Evolutionary conservation across 2,329 filamentous ascomycete species (phyloP).

Genomic region (Chrysoporthe cubensis): DNA sequence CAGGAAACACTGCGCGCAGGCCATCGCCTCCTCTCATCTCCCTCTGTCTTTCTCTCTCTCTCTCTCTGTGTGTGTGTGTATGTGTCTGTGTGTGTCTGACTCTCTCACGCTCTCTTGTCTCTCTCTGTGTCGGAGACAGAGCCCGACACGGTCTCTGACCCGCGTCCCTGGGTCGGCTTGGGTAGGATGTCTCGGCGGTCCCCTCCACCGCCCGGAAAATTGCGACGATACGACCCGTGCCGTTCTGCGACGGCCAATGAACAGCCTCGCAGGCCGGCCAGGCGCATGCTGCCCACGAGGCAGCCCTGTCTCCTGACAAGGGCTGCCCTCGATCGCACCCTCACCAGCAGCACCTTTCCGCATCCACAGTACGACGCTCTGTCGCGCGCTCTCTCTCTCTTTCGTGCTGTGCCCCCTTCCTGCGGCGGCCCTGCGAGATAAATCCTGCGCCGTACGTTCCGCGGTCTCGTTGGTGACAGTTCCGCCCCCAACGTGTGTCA

Average conservation of each 20-base stretch:
- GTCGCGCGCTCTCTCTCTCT: not conserved
- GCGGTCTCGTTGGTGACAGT: slow-evolving; percentile 11
- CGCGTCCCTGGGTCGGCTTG: slow-evolving; percentile 12
- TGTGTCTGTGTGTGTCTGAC: too few relatives aligned
- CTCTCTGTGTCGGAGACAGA: slow-evolving; percentile 1
- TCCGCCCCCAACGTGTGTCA: slow-evolving; percentile 21
- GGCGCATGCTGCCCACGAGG: slow-evolving; percentile 21
- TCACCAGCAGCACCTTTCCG: slow-evolving; percentile 7
- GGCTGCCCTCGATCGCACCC: slow-evolving; percentile 10
- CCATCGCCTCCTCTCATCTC: slow-evolving; percentile 19
- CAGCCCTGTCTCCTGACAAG: slow-evolving; percentile 20
- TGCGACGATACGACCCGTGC: slow-evolving; percentile 29
- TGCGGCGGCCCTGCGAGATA: too few relatives aligned
- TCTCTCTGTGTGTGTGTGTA: too few relatives aligned
- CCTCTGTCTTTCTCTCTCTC: not conserved
- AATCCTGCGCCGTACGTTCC: too few relatives aligned
- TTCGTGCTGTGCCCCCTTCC: not conserved
- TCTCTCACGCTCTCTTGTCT: too few relatives aligned
- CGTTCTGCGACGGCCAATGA: slow-evolving; percentile 19
- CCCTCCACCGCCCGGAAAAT: slow-evolving; percentile 21
- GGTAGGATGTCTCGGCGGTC: slow-evolving; percentile 20
- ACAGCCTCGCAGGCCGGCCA: slow-evolving; percentile 4
- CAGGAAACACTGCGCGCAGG: slow-evolving; percentile 23
- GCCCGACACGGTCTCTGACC: slow-evolving; percentile 6
- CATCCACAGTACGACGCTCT: not conserved